A percentile compares a stretch with the other conserved stretches of the same genome.
Evolutionary conservation across 1,284 basidiomycete species (phyloP).

Genomic region (Sanguinoderma infundibulare): DNA sequence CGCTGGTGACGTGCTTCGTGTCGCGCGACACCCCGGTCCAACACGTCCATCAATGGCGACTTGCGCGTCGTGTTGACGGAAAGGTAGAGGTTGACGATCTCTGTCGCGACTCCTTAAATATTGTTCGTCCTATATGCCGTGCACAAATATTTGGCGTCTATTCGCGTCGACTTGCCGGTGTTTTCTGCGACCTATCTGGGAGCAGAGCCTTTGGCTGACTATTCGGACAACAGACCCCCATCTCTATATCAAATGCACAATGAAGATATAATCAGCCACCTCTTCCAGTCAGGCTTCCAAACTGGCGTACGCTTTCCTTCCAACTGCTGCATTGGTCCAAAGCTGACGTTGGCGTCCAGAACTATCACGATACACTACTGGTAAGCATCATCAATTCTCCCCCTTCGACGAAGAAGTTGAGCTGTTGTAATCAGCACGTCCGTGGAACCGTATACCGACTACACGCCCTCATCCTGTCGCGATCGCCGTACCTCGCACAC

Average conservation of each 20-base stretch:
- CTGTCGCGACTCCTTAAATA: no score
- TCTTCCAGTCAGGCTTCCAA: conserved; percentile 80
- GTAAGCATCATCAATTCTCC: conserved; percentile 45
- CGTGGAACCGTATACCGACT: conserved; percentile 75
- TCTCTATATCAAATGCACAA: conserved; percentile 62
- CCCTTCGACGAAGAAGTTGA: no score
- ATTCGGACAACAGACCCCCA: conserved; percentile 33
- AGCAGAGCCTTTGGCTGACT: conserved; percentile 6
- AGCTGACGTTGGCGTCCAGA: conserved; percentile 46
- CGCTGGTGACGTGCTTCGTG: conserved; percentile 3
- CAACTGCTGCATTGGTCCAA: conserved; percentile 1
- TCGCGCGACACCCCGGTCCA: not conserved
- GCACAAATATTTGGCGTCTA: not conserved
- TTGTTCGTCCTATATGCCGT: not conserved
- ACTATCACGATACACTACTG: conserved; percentile 80
- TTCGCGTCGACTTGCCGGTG: not conserved
- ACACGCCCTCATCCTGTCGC: conserved; percentile 83
- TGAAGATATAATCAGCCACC: conserved; percentile 73
- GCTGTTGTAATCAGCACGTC: conserved; percentile 57
- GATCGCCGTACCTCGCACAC: conserved; percentile 84
- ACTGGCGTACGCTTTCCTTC: conserved; percentile 61
- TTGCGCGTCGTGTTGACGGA: no score
- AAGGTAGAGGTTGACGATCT: not conserved
- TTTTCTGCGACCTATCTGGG: conserved; percentile 9
- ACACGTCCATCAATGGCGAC: not conserved